Evolutionary conservation across 2,329 filamentous ascomycete genomes (phyloP).

Genomic region (Capronia epimyces): DNA sequence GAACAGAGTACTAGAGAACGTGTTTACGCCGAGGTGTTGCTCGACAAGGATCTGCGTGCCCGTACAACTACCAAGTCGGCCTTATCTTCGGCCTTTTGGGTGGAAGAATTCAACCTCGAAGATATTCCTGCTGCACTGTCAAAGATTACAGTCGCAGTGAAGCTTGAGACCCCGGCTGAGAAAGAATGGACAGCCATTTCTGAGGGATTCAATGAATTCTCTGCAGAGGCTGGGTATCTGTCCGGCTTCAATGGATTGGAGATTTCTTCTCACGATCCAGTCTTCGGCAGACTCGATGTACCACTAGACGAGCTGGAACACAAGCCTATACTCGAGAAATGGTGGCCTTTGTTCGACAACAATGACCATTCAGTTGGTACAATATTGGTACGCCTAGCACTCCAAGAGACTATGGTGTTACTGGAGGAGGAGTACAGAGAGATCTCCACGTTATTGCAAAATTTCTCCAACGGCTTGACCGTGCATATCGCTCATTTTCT

Average conservation of each 20-base stretch:
- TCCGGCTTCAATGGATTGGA: constrained; percentile 43
- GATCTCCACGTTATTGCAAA: constrained; percentile 75
- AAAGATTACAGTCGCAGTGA: constrained; percentile 43
- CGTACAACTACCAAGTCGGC: constrained; percentile 46
- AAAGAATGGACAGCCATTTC: constrained; percentile 48
- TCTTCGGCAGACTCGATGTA: constrained; percentile 64
- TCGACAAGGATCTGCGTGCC: constrained; percentile 46
- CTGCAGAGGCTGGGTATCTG: constrained; percentile 38
- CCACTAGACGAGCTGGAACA: constrained; percentile 71
- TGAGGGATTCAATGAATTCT: constrained; percentile 41
- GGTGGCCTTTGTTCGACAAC: constrained; percentile 76
- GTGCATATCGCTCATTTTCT: constrained; percentile 75
- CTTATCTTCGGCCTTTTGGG: constrained; percentile 45
- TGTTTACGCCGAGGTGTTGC: constrained; percentile 46
- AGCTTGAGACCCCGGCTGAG: constrained; percentile 44
- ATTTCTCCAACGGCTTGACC: constrained; percentile 77
- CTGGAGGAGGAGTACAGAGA: constrained; percentile 78
- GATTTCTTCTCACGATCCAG: constrained; percentile 44
- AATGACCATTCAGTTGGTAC: constrained; percentile 72
- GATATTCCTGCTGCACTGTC: constrained; percentile 46
- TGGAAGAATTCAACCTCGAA: constrained; percentile 45
- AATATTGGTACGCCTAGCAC: constrained; percentile 73
- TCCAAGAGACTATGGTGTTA: constrained; percentile 85
- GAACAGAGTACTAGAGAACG: constrained; percentile 34
- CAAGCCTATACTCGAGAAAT: constrained; percentile 75